A percentile compares a stretch with the other conserved stretches of the same genome.
Conservation (phyloP, 2,329 filamentous ascomycete species). For the Lasiodiplodia citricola region DNA sequence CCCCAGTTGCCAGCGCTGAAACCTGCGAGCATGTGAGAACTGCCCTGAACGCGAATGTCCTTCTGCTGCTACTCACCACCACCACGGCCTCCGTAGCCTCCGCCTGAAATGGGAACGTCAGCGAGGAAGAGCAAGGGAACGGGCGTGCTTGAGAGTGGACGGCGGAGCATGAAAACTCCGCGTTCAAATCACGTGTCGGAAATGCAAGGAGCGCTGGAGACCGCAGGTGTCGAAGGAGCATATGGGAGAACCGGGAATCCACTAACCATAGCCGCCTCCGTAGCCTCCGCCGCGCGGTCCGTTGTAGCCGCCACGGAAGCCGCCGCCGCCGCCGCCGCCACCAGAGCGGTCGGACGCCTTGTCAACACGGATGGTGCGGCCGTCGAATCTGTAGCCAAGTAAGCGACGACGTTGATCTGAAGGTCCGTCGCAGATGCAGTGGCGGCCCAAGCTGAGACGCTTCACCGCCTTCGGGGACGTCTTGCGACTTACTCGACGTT, state of each 20-base stretch:
- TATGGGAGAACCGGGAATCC: background rate
- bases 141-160: background rate
- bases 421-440: slow-evolving; percentile 15
- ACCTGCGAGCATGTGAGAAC: slow-evolving; percentile 15
- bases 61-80: slow-evolving; percentile 30
- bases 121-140: slow-evolving; percentile 25
- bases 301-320: slow-evolving; percentile 38
- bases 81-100: slow-evolving; percentile 31
- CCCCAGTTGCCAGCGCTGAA: slow-evolving; percentile 34
- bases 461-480: slow-evolving; percentile 21
- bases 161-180: background rate
- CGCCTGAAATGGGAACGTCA: slow-evolving; percentile 33
- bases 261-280: slow-evolving; percentile 37
- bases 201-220: background rate
- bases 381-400: slow-evolving; percentile 74
- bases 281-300: slow-evolving; percentile 35
- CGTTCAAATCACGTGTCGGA: background rate
- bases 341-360: slow-evolving; percentile 82
- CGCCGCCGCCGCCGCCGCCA: slow-evolving; percentile 50
- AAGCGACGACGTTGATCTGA: slow-evolving; percentile 10
- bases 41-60: background rate
- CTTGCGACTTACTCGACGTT: slow-evolving; percentile 77
- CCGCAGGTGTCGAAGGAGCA: background rate
- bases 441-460: slow-evolving; percentile 21
- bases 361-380: slow-evolving; percentile 91